Percentiles rank a stretch among this genome's conserved stretches.
phyloP scores from a whole-genome alignment of 2,329 filamentous ascomycete genomes.

The Alternaria metachromatica region DNA sequence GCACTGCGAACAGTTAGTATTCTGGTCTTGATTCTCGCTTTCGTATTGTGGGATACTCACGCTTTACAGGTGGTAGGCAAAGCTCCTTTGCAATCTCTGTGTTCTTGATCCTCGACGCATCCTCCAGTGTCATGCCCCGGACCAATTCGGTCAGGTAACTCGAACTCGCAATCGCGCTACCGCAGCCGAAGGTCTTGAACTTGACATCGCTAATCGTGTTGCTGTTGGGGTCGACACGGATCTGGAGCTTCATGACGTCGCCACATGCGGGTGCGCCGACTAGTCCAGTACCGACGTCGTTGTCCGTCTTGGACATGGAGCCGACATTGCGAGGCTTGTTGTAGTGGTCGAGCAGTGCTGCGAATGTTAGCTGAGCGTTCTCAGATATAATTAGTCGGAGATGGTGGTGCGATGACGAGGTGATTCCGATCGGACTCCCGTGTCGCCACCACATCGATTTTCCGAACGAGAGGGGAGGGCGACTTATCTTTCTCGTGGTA shows the following conservation, averaged over 20 bases:
- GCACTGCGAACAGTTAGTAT: conserved; percentile 62
- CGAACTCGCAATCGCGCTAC: conserved; percentile 90
- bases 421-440: conserved; percentile 4
- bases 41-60: conserved; percentile 59
- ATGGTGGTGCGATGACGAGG: conserved; percentile 6
- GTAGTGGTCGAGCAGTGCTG: conserved; percentile 77
- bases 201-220: conserved; percentile 93
- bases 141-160: conserved; percentile 96
- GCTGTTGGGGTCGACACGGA: conserved; percentile 85
- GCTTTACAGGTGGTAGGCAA: conserved; percentile 84
- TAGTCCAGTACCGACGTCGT: conserved; percentile 86
- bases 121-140: conserved; percentile 93
- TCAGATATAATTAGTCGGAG: not conserved
- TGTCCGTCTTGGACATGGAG: conserved; percentile 78
- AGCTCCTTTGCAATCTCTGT: conserved; percentile 98
- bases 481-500: conserved; percentile 73
- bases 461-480: conserved; percentile 3
- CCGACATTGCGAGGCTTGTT: conserved; percentile 80
- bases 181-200: conserved; percentile 98
- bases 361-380: conserved; percentile 50
- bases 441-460: conserved; percentile 19
- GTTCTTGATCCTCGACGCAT: conserved; percentile 91
- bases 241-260: conserved; percentile 94
- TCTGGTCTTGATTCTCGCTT: not conserved
- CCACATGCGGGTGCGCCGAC: conserved; percentile 90